Percentiles rank a stretch among this genome's conserved stretches.
Evolutionary conservation across 768 basidiomycete species (phyloP).

Genomic region (Rhodocollybia butyracea): DNA sequence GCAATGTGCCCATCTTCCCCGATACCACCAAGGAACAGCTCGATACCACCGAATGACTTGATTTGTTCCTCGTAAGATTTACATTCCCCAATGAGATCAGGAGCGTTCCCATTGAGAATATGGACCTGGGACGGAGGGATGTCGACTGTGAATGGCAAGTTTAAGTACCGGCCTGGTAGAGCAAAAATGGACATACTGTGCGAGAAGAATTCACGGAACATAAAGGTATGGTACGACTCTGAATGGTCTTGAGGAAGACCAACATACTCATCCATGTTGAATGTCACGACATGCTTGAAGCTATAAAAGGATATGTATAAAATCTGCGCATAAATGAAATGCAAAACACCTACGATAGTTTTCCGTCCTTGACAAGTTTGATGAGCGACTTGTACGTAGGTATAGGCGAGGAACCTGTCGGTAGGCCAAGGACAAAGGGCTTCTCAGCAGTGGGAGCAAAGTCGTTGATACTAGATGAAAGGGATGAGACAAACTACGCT

Average conservation of each 20-base stretch:
- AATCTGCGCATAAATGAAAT: neutral
- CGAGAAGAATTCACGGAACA: slow-evolving; percentile 91
- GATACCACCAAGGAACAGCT: slow-evolving; percentile 91
- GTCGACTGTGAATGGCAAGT: slow-evolving; percentile 36
- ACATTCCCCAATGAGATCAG: slow-evolving; percentile 78
- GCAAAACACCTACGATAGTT: slow-evolving; percentile 58
- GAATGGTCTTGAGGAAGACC: slow-evolving; percentile 77
- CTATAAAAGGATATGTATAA: slow-evolving; percentile 27
- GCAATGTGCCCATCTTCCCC: slow-evolving; percentile 94
- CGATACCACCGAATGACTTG: slow-evolving; percentile 77
- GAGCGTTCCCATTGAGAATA: slow-evolving; percentile 72
- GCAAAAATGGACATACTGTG: slow-evolving; percentile 49
- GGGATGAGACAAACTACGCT: neutral
- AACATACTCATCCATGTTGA: slow-evolving; percentile 96
- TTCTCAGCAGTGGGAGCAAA: slow-evolving; percentile 69
- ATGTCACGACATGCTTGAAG: slow-evolving; percentile 83
- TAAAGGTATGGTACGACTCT: slow-evolving; percentile 90
- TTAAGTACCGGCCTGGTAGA: slow-evolving; percentile 5
- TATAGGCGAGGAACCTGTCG: slow-evolving; percentile 86
- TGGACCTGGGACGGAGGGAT: slow-evolving; percentile 56
- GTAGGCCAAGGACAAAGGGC: slow-evolving; percentile 86
- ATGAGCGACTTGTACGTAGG: slow-evolving; percentile 86
- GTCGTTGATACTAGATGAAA: slow-evolving; percentile 62
- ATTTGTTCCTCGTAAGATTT: slow-evolving; percentile 76
- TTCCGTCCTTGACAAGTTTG: slow-evolving; percentile 67